Evolutionary conservation across 306 rosid genomes (phyloP).

Genomic region (Datisca glomerata): DNA sequence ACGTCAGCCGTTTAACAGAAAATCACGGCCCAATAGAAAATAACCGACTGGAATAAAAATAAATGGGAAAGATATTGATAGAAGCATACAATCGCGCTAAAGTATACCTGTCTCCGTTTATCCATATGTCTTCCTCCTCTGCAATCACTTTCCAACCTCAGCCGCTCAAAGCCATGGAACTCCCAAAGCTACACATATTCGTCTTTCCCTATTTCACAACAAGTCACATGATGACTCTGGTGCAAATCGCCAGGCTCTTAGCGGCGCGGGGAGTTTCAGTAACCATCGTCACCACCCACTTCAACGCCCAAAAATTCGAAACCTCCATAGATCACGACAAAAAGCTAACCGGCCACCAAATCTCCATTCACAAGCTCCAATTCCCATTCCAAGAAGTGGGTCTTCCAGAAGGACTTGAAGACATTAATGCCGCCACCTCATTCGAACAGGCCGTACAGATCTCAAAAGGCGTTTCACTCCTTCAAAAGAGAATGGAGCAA

Average conservation of each 20-base stretch:
- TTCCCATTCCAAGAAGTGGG: constrained; percentile 2
- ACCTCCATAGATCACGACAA: constrained; percentile 22
- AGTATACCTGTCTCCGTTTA: no score
- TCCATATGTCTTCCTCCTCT: no score
- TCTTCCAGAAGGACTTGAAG: constrained; percentile 2
- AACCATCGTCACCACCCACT: constrained; percentile 24
- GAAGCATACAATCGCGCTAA: no score
- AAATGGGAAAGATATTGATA: no score
- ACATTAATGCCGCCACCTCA: not conserved
- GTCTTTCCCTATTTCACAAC: constrained; percentile 28
- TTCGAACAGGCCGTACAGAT: not conserved
- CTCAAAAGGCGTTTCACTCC: not conserved
- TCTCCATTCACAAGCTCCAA: constrained; percentile 16
- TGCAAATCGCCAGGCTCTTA: constrained; percentile 28
- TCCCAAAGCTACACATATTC: constrained; percentile 7
- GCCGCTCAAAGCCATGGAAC: constrained; percentile 13
- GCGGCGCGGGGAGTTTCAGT: constrained; percentile 16
- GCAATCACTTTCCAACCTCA: no score
- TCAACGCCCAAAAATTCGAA: constrained; percentile 24
- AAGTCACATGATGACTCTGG: constrained; percentile 33
- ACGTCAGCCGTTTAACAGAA: no score
- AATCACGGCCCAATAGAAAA: no score
- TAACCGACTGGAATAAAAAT: no score
- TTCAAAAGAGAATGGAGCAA: not conserved
- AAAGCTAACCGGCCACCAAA: constrained; percentile 13